These are phyloP conservation scores for Suillus sp. DNA, from an alignment of 768 basidiomycete genomes.

Conservation along the genomic window DNA sequence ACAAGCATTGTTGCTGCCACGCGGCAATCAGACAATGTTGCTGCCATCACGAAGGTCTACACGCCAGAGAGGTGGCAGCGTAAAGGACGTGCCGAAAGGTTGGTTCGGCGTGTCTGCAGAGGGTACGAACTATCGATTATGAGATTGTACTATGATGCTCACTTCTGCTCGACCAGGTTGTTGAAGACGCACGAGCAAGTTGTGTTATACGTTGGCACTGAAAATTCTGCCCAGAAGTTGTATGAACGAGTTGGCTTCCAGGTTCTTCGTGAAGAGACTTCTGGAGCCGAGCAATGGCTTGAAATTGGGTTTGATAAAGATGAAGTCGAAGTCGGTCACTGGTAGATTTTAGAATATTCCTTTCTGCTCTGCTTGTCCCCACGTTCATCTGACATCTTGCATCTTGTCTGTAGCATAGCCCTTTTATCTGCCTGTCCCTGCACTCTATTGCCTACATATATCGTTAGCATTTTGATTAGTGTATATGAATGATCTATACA, in stretches of 20 bases:
- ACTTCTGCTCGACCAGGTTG: slow-evolving; percentile 35
- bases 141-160: slow-evolving; percentile 11
- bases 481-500: neutral
- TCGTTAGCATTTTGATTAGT: neutral
- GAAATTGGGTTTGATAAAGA: slow-evolving; percentile 54
- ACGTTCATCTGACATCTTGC: too few species aligned
- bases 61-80: slow-evolving; percentile 49
- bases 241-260: slow-evolving; percentile 57
- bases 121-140: slow-evolving; percentile 34
- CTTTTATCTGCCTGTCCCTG: neutral
- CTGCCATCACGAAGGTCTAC: slow-evolving; percentile 61
- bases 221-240: slow-evolving; percentile 51
- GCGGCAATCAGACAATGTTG: slow-evolving; percentile 49
- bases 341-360: slow-evolving; percentile 42
- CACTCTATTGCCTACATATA: neutral
- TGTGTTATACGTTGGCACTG: slow-evolving; percentile 55
- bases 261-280: slow-evolving; percentile 41
- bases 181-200: slow-evolving; percentile 46
- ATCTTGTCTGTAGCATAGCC: neutral
- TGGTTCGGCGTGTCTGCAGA: slow-evolving; percentile 50
- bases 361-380: neutral
- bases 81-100: slow-evolving; percentile 50
- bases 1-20: slow-evolving; percentile 58
- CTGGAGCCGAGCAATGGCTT: slow-evolving; percentile 48
- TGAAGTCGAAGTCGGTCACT: slow-evolving; percentile 60